These are phyloP conservation scores for Trypanosoma melophagium DNA, from an alignment of 208 protist species.

Conservation along the genomic window DNA sequence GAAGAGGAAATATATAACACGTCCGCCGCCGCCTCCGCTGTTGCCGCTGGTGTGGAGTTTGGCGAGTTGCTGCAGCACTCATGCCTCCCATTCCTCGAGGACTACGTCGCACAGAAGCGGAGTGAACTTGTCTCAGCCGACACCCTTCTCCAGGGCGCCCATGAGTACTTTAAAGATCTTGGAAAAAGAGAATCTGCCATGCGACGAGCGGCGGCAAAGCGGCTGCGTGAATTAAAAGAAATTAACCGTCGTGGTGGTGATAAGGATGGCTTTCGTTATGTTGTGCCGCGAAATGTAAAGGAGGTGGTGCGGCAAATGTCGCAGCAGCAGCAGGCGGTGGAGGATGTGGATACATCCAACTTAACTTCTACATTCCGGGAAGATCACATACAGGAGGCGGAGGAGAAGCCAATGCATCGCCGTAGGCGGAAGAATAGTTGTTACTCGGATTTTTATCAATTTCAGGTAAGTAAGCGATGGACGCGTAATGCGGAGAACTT, in stretches of 20 bases:
- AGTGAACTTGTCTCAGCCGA: slow-evolving; percentile 61
- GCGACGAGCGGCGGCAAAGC: slow-evolving; percentile 53
- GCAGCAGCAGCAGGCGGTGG: slow-evolving; percentile 28
- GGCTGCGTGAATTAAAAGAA: slow-evolving; percentile 61
- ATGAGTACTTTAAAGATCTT: slow-evolving; percentile 81
- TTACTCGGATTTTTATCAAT: slow-evolving; percentile 87
- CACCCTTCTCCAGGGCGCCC: slow-evolving; percentile 57
- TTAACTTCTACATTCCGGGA: slow-evolving; percentile 75
- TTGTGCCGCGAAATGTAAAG: slow-evolving; percentile 77
- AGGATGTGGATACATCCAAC: slow-evolving; percentile 39
- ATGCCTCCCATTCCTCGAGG: slow-evolving; percentile 60
- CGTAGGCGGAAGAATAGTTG: slow-evolving; percentile 41
- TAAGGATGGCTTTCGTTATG: slow-evolving; percentile 87
- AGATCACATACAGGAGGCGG: slow-evolving; percentile 20
- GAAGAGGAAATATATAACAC: slow-evolving; percentile 9
- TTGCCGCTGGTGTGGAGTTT: slow-evolving; percentile 1
- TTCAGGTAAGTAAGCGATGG: slow-evolving; percentile 86
- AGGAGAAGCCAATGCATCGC: slow-evolving; percentile 68
- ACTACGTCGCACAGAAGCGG: slow-evolving; percentile 72
- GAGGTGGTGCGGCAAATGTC: slow-evolving; percentile 68
- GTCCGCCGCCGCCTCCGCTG: slow-evolving; percentile 18
- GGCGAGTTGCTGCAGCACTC: slow-evolving; percentile 42
- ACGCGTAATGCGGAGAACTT: slow-evolving; percentile 88
- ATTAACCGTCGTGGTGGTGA: slow-evolving; percentile 86
- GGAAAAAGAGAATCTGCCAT: slow-evolving; percentile 54